These are phyloP conservation scores for Penicillium sclerotiorum DNA, from an alignment of 2,329 filamentous ascomycete genomes.

Conservation along the genomic window DNA sequence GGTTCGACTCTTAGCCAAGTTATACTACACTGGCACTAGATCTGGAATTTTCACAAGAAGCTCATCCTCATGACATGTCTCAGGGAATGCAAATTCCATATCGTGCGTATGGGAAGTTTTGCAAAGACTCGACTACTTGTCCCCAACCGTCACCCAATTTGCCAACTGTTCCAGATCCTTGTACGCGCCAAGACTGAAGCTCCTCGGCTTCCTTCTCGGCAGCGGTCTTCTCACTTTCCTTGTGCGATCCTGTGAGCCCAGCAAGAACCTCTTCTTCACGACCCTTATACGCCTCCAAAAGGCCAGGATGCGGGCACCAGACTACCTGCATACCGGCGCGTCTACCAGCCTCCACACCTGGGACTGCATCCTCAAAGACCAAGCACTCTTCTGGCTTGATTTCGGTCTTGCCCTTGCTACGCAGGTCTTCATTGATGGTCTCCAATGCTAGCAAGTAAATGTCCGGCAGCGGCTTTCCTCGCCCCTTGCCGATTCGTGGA, in stretches of 20 bases:
- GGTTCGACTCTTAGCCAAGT: too few relatives aligned
- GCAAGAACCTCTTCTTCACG: conserved; percentile 81
- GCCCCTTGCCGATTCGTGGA: conserved; percentile 69
- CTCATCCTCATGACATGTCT: background rate
- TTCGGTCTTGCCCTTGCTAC: conserved; percentile 56
- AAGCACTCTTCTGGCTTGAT: conserved; percentile 85
- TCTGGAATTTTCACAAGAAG: too few relatives aligned
- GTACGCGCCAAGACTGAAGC: conserved; percentile 39
- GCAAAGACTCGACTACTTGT: conserved; percentile 55
- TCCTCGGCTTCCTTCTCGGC: conserved; percentile 44
- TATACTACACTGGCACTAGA: too few relatives aligned
- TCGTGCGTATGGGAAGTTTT: conserved; percentile 61
- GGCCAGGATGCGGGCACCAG: conserved; percentile 83
- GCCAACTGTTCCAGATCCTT: conserved; percentile 53
- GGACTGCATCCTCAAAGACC: conserved; percentile 94
- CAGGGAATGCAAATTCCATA: conserved; percentile 55
- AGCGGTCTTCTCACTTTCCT: conserved; percentile 52
- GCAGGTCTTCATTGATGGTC: conserved; percentile 76
- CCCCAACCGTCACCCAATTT: conserved; percentile 64
- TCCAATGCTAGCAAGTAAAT: conserved; percentile 88
- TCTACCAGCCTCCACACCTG: conserved; percentile 86
- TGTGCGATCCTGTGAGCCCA: conserved; percentile 73
- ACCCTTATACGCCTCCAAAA: conserved; percentile 74
- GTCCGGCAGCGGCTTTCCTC: conserved; percentile 93
- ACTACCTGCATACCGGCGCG: conserved; percentile 93